Conservation (phyloP, 345 rosid species). For the Boechera retrofracta region DNA sequence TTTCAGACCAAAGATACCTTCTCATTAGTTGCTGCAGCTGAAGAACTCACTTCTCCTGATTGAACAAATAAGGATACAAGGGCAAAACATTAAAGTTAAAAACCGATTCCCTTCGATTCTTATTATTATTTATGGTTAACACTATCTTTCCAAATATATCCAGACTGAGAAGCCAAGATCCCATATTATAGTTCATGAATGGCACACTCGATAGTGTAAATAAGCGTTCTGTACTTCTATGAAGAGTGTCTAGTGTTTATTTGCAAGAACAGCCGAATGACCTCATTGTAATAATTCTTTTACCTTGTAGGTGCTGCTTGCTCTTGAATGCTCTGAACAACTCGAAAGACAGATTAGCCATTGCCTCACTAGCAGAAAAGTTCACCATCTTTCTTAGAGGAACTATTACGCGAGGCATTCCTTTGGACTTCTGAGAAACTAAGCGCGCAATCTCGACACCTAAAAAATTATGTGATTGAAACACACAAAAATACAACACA, state of each 20-base stretch:
- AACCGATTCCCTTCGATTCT: not conserved
- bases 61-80: constrained; percentile 4
- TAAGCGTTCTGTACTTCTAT: not conserved
- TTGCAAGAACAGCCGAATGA: not conserved
- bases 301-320: constrained; percentile 61
- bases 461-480: constrained; percentile 34
- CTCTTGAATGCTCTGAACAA: constrained; percentile 64
- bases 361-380: constrained; percentile 63
- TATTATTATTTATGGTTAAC: not conserved
- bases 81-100: not conserved
- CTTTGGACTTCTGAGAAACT: constrained; percentile 87
- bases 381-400: constrained; percentile 59
- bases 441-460: constrained; percentile 61
- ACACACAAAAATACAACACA: not conserved
- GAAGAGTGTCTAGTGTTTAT: constrained; percentile 3
- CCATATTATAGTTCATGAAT: not conserved
- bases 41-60: constrained; percentile 33
- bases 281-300: constrained; percentile 1
- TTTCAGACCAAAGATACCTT: constrained; percentile 27
- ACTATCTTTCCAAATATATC: not conserved
- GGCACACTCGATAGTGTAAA: not conserved
- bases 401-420: constrained; percentile 79
- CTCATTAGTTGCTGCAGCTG: constrained; percentile 26
- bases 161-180: not conserved
- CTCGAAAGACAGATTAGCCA: constrained; percentile 64